Base-by-base conservation (phyloP, 345 rosid genomes). In the Lepidium sativum region DNA sequence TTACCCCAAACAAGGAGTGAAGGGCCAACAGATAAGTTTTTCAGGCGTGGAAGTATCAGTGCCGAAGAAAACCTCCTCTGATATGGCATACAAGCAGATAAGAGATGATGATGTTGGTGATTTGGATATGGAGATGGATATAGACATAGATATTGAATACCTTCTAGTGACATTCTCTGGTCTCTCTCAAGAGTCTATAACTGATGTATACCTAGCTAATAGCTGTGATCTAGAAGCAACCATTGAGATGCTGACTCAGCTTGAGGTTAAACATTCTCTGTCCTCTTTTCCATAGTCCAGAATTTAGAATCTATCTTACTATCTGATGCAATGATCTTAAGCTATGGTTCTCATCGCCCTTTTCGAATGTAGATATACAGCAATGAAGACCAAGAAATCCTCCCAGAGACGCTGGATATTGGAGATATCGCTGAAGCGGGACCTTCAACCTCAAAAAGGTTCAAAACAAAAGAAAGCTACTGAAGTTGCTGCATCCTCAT, bases 211-310 rank as follows among this genome's bases (percentile, higher is more conserved):
- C 79, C 60, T 77, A 42, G 97, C 88, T 0, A 92, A 84, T 68
- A 62, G 67, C 37, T 81, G 87, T 23, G 97, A 89, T 75, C 49
- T 86, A 55, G 97, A 89, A 40, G 84, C 88, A 7, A 60, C 96
- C 67, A 13, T 82, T 50, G 96, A 92, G 75, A 92, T 92, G 98
- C 81, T 92, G 21, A 79, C 68, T 70, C 89, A 85, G 53, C 91
- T 92, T 54, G 98, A 87, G 97, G 98, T 92, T 25, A 3, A 9
- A 50, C 32, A 25, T 38, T 13, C 18, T 38, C 34, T n/a, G 0
- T 15, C 11, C 13, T 37, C 3, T 5, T 6, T 55, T 0, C 12
- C 5, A 54, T 12, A 53, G 15, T 4, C 20, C 25, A 51, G 3
- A 8, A 54, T 54, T 42, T 13, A 11, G 10, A 18, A 11, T 35